Base-by-base conservation (phyloP, 1,139 yeast genomes). In the Saccharomyces uvarum region DNA sequence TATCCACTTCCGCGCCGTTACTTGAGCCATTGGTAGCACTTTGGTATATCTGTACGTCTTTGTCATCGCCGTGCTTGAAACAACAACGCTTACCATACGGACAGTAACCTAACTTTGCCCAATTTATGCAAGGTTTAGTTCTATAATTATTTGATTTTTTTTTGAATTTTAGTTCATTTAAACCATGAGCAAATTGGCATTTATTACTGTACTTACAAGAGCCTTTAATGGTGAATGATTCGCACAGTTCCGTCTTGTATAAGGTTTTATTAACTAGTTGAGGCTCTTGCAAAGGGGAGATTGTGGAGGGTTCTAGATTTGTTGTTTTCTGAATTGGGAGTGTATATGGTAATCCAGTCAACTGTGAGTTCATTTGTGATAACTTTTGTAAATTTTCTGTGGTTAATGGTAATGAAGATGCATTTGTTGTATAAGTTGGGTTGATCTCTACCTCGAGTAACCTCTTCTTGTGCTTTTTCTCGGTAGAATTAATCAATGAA, bases 121-220 rank as follows among this genome's bases (percentile, higher is more conserved):
- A 90, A 71, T 90, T 90, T 60, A 83, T 86, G 73, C 97, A 90
- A 24, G 95, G 88, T 73, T 89, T 90, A 28, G 96, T 87, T 68
- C 96, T 82, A 87, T 95, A 90, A 67, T 89, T 90, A 56, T 86
- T 82, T 14, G 93, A 87, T 57, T 95, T 79, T 58, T 83, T 86
- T 51, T 88, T 83, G 19, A 71, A 65, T 69, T 88, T 88, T 64
- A 90, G 75, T 69, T 90, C 97, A 56, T 79, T 74, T 48, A 80
- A 77, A 24, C 97, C 97, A 65, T 90, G 97, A 7, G 97, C 97
- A 77, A 90, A 90, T 73, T 90, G 97, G 69, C 97, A 90, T 73
- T 90, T 90, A 62, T 80, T 79, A 2, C 96, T 96, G 68, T 90
- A 90, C 8, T 96, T 96, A 70, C 97, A 90, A 56, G 70, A 67